Evolutionary conservation across 371 early-diverging fungal species (phyloP), one percentile per base, ranked within the genome.

Genomic region (Batrachochytrium dendrobatidis): DNA sequence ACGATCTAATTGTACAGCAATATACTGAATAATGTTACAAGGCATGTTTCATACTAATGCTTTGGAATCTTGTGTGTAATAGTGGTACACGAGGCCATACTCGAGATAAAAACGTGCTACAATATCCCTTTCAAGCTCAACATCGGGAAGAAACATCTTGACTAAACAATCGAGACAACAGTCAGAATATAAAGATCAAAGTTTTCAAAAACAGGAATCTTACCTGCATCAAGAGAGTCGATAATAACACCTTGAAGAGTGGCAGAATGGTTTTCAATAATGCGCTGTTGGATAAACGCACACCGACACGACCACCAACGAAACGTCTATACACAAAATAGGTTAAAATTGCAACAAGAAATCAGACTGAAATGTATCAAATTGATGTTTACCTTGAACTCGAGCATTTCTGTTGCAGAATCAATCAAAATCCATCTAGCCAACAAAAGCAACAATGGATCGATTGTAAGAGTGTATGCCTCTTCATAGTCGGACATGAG

Each of bases 211-310:
- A 48, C 29, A 29, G 49, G 24, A 48, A 29, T 29, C 8, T 48
- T 71, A 34, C 65, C 55, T 15, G 54, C 67, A 58, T 70, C 65
- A 57, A 72, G 53, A 44, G 59, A 68, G 7, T 70, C 67, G 43
- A 80, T 32, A 53, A 86, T 75, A 15, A 69, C 56, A 0, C 63
- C 66, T 25, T 80, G 77, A 51, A 92, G 69, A 3, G 85, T 73
- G n/a, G 79, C 88, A 0, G 91, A 71, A n/a, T 80, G 83, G 51
- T 94, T 87, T 53, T 95, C 95, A 56, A 94, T 70, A 18, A 94
- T 67, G 39, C 85, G 80, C 66, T 95, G 95, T 66, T 91, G 91
- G 17, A 89, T 69, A 56, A 87, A 83, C 35, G 85, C 56, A 7
- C 75, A 70, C 7, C 97, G 85, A 31, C 81, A 71, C 7, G 79